A percentile compares a stretch with the other conserved stretches of the same genome.
These are phyloP conservation scores for Brassica carinata DNA, from an alignment of 345 rosid species.

Conservation along the genomic window DNA sequence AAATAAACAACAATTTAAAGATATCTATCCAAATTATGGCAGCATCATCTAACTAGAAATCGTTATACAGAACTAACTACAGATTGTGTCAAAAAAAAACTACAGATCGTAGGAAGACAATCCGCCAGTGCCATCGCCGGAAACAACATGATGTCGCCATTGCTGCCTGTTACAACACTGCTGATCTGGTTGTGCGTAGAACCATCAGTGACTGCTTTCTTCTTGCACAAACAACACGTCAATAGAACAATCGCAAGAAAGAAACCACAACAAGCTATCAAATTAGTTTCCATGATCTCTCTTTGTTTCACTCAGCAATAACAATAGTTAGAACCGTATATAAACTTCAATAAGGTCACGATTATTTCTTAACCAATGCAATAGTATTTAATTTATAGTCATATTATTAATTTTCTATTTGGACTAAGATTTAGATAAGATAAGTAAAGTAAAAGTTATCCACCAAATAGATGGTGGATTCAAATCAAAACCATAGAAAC, in stretches of 20 bases:
- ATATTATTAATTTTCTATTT: background rate
- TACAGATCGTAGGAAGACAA: conserved; percentile 17
- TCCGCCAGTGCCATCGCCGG: conserved; percentile 8
- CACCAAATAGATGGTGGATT: background rate
- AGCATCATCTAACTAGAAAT: background rate
- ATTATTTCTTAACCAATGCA: conserved; percentile 6
- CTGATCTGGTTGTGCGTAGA: conserved; percentile 12
- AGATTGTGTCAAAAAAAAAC: background rate
- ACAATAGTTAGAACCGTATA: background rate
- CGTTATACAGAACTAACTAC: background rate
- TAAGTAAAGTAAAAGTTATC: background rate
- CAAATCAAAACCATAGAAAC: too few relatives aligned
- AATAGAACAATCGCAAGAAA: background rate
- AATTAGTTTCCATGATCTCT: background rate
- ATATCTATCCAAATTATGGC: background rate
- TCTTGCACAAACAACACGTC: background rate
- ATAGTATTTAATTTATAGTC: conserved; percentile 6
- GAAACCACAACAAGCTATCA: background rate
- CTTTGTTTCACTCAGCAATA: conserved; percentile 8
- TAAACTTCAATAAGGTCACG: background rate
- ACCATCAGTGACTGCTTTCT: background rate
- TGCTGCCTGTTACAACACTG: background rate
- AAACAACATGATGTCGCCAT: conserved; percentile 7
- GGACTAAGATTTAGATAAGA: background rate
- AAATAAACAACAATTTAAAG: background rate